Evolutionary conservation across 2,329 filamentous ascomycete species (phyloP).

Genomic region (Alternaria panax): DNA sequence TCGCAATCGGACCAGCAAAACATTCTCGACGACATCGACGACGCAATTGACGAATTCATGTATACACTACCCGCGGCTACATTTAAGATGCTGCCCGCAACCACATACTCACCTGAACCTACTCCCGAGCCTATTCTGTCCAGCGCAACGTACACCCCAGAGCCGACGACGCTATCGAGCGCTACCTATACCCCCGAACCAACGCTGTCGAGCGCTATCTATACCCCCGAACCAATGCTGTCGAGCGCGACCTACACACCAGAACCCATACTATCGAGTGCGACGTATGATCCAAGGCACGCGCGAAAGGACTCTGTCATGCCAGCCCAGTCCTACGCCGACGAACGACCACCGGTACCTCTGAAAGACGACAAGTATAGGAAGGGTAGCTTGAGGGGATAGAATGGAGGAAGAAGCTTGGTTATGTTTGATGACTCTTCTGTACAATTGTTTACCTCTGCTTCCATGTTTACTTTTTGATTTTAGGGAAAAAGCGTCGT

Average conservation of each 20-base stretch:
- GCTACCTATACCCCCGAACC: constrained; percentile 16
- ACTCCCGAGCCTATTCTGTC: constrained; percentile 6
- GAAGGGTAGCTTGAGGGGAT: constrained; percentile 10
- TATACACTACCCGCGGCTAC: constrained; percentile 25
- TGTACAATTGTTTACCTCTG: neutral
- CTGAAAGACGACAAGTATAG: constrained; percentile 17
- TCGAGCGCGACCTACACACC: constrained; percentile 23
- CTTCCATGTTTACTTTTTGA: neutral
- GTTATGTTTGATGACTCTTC: neutral
- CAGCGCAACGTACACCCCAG: constrained; percentile 17
- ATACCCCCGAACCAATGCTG: constrained; percentile 4
- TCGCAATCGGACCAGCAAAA: constrained; percentile 20
- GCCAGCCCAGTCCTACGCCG: constrained; percentile 13
- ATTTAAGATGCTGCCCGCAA: constrained; percentile 21
- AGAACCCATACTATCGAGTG: constrained; percentile 8
- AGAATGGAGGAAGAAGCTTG: neutral
- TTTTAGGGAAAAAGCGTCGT: neutral
- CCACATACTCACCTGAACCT: constrained; percentile 19
- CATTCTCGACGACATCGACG: constrained; percentile 33
- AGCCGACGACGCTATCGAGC: constrained; percentile 10
- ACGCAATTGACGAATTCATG: constrained; percentile 35
- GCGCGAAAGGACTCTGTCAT: constrained; percentile 34
- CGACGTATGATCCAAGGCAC: constrained; percentile 14
- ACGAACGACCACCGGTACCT: constrained; percentile 13
- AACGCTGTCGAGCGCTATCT: constrained; percentile 19